phyloP scores from a whole-genome alignment of 768 basidiomycete genomes.

The Amanita phalloides region DNA sequence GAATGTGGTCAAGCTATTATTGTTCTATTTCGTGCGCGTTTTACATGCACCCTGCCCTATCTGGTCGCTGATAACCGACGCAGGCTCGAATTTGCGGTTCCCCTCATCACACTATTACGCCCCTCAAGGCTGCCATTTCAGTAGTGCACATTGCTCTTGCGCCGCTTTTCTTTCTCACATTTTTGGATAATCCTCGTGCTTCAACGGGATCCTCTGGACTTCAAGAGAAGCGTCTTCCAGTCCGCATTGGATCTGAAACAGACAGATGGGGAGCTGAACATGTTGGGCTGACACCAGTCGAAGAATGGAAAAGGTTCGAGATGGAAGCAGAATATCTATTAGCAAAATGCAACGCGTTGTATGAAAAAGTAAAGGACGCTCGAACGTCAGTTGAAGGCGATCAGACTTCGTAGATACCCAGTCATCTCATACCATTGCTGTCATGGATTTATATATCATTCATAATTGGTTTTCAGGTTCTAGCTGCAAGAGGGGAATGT shows the following conservation, averaged over 20 bases:
- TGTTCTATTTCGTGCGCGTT: constrained; percentile 54
- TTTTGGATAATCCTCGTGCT: constrained; percentile 10
- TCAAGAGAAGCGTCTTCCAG: constrained; percentile 16
- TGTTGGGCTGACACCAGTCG: constrained; percentile 38
- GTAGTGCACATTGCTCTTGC: constrained; percentile 59
- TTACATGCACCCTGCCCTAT: background rate
- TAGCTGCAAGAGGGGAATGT: too few species aligned
- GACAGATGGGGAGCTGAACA: constrained; percentile 43
- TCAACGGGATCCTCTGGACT: constrained; percentile 1
- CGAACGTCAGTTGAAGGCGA: constrained; percentile 8
- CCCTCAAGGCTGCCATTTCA: constrained; percentile 58
- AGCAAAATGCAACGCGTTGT: constrained; percentile 44
- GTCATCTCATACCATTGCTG: too few species aligned
- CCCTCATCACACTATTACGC: constrained; percentile 46
- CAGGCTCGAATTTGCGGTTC: constrained; percentile 67
- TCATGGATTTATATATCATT: too few species aligned
- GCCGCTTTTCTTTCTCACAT: constrained; percentile 38
- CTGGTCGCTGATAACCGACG: constrained; percentile 4
- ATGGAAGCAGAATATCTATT: constrained; percentile 36
- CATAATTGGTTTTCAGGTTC: too few species aligned
- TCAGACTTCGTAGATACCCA: background rate
- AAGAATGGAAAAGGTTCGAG: constrained; percentile 40
- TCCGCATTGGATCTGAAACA: constrained; percentile 46
- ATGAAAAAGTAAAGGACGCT: constrained; percentile 22
- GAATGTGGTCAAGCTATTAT: constrained; percentile 35